phyloP scores from a whole-genome alignment of 1,284 basidiomycete species.

The Lignosus rhinocerotis region DNA sequence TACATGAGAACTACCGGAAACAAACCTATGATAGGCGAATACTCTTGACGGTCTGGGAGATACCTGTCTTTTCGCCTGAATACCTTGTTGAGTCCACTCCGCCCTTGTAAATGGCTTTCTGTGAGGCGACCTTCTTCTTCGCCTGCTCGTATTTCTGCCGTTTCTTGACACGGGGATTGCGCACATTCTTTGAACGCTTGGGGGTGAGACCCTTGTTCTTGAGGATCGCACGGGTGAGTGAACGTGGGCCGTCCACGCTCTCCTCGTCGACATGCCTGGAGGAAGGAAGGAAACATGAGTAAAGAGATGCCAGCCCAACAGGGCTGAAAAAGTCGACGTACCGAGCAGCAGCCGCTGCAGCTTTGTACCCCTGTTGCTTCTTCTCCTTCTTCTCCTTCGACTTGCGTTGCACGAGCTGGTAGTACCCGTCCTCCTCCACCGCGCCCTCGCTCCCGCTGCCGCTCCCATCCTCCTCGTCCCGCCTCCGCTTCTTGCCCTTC shows the following conservation, averaged over 20 bases:
- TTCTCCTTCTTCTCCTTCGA: conserved; percentile 72
- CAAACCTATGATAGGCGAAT: conserved; percentile 51
- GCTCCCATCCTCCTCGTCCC: conserved; percentile 41
- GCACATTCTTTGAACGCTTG: conserved; percentile 79
- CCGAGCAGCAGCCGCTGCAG: conserved; percentile 61
- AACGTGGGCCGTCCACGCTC: conserved; percentile 70
- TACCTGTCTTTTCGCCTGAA: conserved; percentile 78
- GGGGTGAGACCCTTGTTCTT: conserved; percentile 94
- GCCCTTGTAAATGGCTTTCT: conserved; percentile 88
- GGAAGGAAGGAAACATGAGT: neutral
- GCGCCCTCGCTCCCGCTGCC: conserved; percentile 35
- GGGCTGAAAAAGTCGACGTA: conserved; percentile 37
- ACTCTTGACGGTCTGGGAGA: conserved; percentile 86
- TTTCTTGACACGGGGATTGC: conserved; percentile 97
- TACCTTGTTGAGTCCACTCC: conserved; percentile 67
- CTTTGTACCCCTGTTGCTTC: conserved; percentile 83
- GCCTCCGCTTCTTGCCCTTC: conserved; percentile 48
- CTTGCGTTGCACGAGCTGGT: conserved; percentile 80
- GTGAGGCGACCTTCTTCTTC: conserved; percentile 86
- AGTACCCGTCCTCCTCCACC: conserved; percentile 76
- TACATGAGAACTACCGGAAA: neutral
- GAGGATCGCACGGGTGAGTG: conserved; percentile 86
- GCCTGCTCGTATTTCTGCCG: conserved; percentile 90
- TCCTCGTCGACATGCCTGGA: conserved; percentile 53
- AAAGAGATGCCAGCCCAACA: neutral